Evolutionary conservation across 2,329 filamentous ascomycete genomes (phyloP), one percentile per base, ranked within the genome.

Genomic region (Fusarium tupiense): DNA sequence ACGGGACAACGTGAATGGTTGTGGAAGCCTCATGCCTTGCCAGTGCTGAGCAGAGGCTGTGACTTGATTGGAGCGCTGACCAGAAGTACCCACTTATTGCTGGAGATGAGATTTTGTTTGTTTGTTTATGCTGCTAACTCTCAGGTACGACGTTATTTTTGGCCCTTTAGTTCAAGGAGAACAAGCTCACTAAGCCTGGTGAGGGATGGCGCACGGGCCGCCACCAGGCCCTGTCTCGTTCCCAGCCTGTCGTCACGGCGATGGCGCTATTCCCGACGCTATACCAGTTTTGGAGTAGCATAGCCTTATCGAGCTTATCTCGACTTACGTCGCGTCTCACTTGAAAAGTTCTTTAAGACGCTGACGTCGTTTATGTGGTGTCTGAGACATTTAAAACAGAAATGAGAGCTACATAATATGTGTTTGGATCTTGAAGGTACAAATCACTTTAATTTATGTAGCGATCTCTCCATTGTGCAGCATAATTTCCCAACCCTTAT

Each of bases 31-130:
- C 60, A 68, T 76, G 68, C 64, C 64, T 59, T 61, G 52, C 46
- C 47, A 60, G 56, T 58, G 54, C 43, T 52, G 50, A 60, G 63
- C 74, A 49, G 61, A 68, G 64, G 54, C 61, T 62, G 75, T 73
- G 72, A 62, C 64, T 73, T 75, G 62, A 74, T 73, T 74, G 73
- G 75, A 53, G 46, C 33, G 35, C 58, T 58, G 9, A 13, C 53
- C 20, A 29, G 52, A 6, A 4, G 20, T 38, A 14, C 4, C 77
- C 77, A 75, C 76, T 76, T 68, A 69, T 72, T 63, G 22, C 67
- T 56, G 58, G 60, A 73, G 63, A 67, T 77, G 75, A 77, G 77
- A 78, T 70, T 76, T 80, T 81, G 80, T 81, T 81, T 81, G 79
- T 81, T 81, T 81, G 74, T 81, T 81, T 81, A 81, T 80, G 72